Evolutionary conservation across 176 grass and related monocot species (phyloP), one percentile per base, ranked within the genome.

Genomic region (Oryza brachyantha): DNA sequence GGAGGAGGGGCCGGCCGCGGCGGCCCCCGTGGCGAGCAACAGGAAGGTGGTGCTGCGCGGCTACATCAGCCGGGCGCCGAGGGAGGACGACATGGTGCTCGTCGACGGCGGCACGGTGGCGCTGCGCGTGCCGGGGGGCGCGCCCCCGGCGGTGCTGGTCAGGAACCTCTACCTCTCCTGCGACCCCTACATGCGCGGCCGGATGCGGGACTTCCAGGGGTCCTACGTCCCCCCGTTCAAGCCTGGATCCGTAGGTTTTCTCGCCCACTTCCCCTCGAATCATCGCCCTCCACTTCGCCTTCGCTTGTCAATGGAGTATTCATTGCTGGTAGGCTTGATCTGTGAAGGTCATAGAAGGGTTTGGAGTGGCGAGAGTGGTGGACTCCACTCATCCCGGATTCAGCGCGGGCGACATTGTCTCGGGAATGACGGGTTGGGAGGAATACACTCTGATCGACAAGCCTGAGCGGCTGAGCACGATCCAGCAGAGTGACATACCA

Each of bases 121-220:
- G 46, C 84, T 89, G 52, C 70, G 74, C 68, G 68, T 93, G 29
- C 91, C 86, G 40, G 84, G 80, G 40, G 88, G 69, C 42, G 55
- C 60, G 28, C 73, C 84, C 29, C 75, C 85, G 37, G 84, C 79
- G 5, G 68, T 93, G 21, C 64, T 93, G 39, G 63, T 94, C 43
- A 97, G 84, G 84, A 97, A 97, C 58, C 83, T 97, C 13, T 92
- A 94, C 81, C 91, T 94, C 79, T 93, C 94, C 57, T 93, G 94
- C 86, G 91, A 93, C 81, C 94, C 94, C 26, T 94, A 90, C 89
- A 94, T 94, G 89, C 83, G 87, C 43, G 85, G 85, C 29, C 42
- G 91, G 72, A 97, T 94, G 91, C 75, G 78, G 27, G 84, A 90
- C 59, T 79, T 79, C 79, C 86, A 84, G 27, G 52, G 46, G 12